A percentile compares a stretch with the other conserved stretches of the same genome.
Evolutionary conservation across 129 eudicot genomes (phyloP).

Genomic region (Gnaphalium uliginosum): DNA sequence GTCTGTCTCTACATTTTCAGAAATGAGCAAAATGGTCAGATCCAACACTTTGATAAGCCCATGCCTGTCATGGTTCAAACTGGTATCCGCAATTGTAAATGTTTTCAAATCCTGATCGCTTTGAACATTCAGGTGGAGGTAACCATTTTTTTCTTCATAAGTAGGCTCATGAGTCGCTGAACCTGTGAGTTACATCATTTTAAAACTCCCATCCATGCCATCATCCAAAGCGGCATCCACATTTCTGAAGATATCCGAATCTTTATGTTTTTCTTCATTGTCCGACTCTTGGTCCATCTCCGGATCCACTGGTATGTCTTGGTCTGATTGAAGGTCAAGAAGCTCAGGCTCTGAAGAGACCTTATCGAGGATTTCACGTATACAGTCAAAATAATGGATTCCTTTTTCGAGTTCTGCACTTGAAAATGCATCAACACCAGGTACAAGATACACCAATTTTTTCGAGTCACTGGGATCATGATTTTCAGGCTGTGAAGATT

Average conservation of each 20-base stretch:
- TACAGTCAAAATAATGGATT: conserved; percentile 43
- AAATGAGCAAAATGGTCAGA: background rate
- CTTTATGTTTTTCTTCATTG: background rate
- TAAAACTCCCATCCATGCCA: background rate
- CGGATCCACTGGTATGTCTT: conserved; percentile 6
- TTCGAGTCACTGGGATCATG: background rate
- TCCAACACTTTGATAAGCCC: background rate
- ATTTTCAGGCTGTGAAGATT: conserved; percentile 40
- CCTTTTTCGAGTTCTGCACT: conserved; percentile 38
- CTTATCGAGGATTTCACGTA: conserved; percentile 44
- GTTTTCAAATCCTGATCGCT: no score
- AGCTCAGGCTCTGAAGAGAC: conserved; percentile 45
- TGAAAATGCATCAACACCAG: conserved; percentile 41
- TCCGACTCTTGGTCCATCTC: background rate
- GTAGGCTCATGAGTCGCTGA: background rate
- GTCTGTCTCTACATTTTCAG: no score
- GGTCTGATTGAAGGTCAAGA: conserved; percentile 38
- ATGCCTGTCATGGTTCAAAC: background rate
- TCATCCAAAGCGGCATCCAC: background rate
- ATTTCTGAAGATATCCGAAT: background rate
- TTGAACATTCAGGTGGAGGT: no score
- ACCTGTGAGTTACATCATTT: no score
- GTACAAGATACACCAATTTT: conserved; percentile 43
- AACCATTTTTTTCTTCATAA: no score
- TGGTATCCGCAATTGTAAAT: background rate